Percentiles rank a stretch among this genome's conserved stretches.
Conservation (phyloP, 2,329 filamentous ascomycete genomes). For the Beauveria australis region DNA sequence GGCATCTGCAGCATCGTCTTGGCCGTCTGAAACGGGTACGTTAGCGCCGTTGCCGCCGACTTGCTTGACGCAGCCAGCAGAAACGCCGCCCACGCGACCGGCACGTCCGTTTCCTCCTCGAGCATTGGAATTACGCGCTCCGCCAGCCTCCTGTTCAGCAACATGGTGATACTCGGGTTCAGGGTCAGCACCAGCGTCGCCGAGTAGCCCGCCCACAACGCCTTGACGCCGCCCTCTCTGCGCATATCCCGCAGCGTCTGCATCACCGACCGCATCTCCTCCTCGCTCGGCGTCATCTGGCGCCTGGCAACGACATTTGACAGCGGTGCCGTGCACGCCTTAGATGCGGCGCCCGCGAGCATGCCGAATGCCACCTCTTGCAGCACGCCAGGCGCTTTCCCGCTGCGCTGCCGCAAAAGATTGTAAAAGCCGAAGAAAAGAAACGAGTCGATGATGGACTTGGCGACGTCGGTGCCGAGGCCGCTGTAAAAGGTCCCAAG, state of each 20-base stretch:
- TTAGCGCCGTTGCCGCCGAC: slow-evolving; percentile 64
- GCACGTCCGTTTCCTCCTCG: slow-evolving; percentile 30
- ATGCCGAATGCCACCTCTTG: slow-evolving; percentile 71
- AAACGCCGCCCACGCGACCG: slow-evolving; percentile 33
- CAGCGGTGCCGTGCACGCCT: slow-evolving; percentile 70
- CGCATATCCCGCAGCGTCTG: slow-evolving; percentile 58
- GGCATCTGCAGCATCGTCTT: slow-evolving; percentile 69
- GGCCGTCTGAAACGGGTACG: slow-evolving; percentile 81
- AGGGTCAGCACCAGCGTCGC: slow-evolving; percentile 71
- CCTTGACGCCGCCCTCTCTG: slow-evolving; percentile 56
- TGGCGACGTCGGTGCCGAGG: slow-evolving; percentile 54
- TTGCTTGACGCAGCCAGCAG: slow-evolving; percentile 68
- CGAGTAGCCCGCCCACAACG: slow-evolving; percentile 85
- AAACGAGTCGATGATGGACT: slow-evolving; percentile 67
- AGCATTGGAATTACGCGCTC: slow-evolving; percentile 45
- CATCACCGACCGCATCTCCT: slow-evolving; percentile 27
- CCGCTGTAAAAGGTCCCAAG: slow-evolving; percentile 66
- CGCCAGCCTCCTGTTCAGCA: slow-evolving; percentile 67
- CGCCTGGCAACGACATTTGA: slow-evolving; percentile 76
- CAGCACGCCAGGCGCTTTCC: slow-evolving; percentile 44
- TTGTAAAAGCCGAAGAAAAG: slow-evolving; percentile 82
- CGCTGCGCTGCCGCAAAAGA: slow-evolving; percentile 32
- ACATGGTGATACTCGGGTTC: slow-evolving; percentile 81
- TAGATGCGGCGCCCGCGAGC: slow-evolving; percentile 64
- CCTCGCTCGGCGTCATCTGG: slow-evolving; percentile 53